Conservation (phyloP, 805 yeast genomes). For the Myxozyma mucilagina region DNA sequence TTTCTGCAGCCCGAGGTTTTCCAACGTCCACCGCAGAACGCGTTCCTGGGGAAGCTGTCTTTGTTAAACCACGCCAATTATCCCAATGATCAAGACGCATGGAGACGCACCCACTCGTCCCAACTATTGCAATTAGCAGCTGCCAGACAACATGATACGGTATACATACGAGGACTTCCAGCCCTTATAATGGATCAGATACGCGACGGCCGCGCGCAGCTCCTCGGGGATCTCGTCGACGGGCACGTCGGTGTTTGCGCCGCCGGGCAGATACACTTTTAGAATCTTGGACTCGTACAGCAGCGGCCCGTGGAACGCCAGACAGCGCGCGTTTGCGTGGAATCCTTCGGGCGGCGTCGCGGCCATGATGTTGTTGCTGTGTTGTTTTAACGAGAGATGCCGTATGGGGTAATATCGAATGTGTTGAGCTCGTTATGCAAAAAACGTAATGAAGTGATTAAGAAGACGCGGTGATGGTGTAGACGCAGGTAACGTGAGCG, state of each 20-base stretch:
- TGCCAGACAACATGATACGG: background rate
- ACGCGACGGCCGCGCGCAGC: constrained; percentile 46
- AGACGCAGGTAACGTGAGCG: background rate
- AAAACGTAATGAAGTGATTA: background rate
- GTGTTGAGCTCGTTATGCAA: background rate
- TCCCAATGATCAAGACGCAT: background rate
- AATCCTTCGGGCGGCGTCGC: constrained; percentile 26
- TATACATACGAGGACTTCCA: constrained; percentile 68
- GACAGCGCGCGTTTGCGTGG: constrained; percentile 45
- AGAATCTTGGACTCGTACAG: constrained; percentile 84
- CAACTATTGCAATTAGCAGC: constrained; percentile 44
- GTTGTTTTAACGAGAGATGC: background rate
- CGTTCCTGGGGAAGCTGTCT: constrained; percentile 50
- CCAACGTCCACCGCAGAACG: constrained; percentile 66
- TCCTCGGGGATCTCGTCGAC: constrained; percentile 43
- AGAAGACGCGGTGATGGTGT: background rate
- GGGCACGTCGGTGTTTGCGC: constrained; percentile 37
- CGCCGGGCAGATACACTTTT: constrained; percentile 59
- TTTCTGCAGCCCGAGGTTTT: constrained; percentile 63
- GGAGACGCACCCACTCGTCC: constrained; percentile 99
- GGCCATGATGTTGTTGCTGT: background rate
- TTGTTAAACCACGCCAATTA: background rate
- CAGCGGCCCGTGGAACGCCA: constrained; percentile 89
- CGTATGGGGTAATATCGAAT: background rate
- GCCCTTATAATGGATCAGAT: constrained; percentile 85